Evolutionary conservation across 495 filamentous ascomycete species (phyloP).

Genomic region (Podospora bellae-mahoneyi): DNA sequence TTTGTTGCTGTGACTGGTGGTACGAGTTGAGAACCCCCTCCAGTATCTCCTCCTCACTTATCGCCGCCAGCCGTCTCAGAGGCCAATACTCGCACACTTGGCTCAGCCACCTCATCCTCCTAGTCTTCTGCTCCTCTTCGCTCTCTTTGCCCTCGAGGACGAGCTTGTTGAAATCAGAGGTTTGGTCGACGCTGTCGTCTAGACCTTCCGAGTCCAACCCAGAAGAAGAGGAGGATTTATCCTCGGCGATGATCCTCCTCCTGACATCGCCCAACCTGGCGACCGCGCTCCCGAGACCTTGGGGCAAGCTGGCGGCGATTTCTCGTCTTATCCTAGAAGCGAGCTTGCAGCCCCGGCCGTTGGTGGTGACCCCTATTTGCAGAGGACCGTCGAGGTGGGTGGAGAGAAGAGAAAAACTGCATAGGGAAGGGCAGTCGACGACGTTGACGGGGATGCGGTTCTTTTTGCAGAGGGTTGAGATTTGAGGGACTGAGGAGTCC

Average conservation of each 20-base stretch:
- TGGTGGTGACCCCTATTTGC: conserved; percentile 94
- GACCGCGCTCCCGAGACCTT: conserved; percentile 79
- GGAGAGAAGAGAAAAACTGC: conserved; percentile 84
- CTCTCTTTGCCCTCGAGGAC: conserved; percentile 54
- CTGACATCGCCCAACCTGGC: conserved; percentile 73
- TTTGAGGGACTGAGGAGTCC: conserved; percentile 21
- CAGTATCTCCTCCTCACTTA: conserved; percentile 71
- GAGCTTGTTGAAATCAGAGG: conserved; percentile 79
- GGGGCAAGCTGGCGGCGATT: conserved; percentile 73
- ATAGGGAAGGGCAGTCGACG: conserved; percentile 80
- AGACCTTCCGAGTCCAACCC: conserved; percentile 53
- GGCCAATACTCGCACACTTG: conserved; percentile 99
- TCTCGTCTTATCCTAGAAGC: conserved; percentile 87
- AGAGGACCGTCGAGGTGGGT: conserved; percentile 86
- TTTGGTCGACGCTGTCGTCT: conserved; percentile 81
- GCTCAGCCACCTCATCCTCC: conserved; percentile 86
- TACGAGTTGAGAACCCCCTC: conserved; percentile 69
- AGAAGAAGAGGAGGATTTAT: conserved; percentile 32
- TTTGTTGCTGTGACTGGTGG: conserved; percentile 13
- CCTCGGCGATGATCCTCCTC: conserved; percentile 60
- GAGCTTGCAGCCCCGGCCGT: conserved; percentile 91
- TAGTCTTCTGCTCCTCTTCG: conserved; percentile 60
- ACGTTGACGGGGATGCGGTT: conserved; percentile 92
- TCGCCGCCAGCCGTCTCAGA: conserved; percentile 69
- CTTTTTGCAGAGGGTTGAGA: conserved; percentile 71